Evolutionary conservation across 208 protist genomes (phyloP).

Genomic region (Leishmania braziliensis): DNA sequence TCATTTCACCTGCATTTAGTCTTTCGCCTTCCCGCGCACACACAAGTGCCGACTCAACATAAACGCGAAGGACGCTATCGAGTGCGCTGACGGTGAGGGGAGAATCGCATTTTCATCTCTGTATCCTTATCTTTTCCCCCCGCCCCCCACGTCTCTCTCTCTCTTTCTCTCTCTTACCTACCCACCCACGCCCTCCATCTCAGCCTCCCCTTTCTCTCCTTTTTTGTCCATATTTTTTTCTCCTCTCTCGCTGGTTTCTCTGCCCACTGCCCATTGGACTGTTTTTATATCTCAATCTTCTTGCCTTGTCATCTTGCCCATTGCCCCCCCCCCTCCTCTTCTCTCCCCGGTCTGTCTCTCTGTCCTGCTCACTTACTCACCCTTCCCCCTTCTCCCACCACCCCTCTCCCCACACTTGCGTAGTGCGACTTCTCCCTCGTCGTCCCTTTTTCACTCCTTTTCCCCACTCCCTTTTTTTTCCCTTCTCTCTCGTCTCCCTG

Average conservation of each 20-base stretch:
- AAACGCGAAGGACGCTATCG: background rate
- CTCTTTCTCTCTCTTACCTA: background rate
- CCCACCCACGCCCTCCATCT: background rate
- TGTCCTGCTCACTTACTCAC: background rate
- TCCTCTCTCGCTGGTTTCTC: too few species aligned
- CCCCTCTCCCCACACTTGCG: background rate
- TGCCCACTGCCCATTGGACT: too few species aligned
- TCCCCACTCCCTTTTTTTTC: background rate
- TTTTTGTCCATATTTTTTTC: background rate
- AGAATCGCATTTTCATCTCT: background rate
- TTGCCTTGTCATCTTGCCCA: background rate
- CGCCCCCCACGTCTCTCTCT: background rate
- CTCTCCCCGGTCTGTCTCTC: background rate
- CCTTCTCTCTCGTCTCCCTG: background rate
- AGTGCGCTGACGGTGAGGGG: background rate
- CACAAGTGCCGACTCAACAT: background rate
- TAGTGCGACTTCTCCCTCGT: background rate
- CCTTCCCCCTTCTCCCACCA: background rate
- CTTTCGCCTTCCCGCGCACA: background rate
- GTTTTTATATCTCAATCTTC: too few species aligned
- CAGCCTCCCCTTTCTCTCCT: background rate
- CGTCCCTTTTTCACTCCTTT: background rate
- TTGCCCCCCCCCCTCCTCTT: background rate
- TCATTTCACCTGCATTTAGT: background rate
- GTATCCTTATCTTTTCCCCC: background rate